A percentile compares a stretch with the other conserved stretches of the same genome.
Evolutionary conservation across 257 asterid genomes (phyloP).

Genomic region (Cordia subcordata): DNA sequence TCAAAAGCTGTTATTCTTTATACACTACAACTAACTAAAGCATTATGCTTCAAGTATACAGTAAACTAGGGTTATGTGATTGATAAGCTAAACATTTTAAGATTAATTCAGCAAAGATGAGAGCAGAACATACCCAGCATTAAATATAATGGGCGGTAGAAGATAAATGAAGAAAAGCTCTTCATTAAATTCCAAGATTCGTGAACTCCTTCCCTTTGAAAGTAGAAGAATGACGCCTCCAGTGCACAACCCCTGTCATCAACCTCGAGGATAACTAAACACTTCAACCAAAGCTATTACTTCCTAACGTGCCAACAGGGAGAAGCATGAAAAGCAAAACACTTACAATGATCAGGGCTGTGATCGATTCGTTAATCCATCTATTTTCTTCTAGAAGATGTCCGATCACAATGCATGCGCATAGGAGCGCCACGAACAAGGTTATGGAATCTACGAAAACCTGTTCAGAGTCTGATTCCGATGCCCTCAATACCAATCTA

Average conservation of each 20-base stretch:
- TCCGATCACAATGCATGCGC: conserved; percentile 57
- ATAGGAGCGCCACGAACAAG: conserved; percentile 48
- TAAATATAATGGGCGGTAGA: conserved; percentile 71
- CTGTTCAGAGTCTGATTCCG: background rate
- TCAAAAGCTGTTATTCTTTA: too few relatives aligned
- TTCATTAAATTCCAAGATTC: conserved; percentile 55
- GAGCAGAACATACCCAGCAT: conserved; percentile 48
- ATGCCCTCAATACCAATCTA: background rate
- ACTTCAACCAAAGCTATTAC: too few relatives aligned
- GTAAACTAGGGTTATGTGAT: background rate
- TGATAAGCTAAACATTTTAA: background rate
- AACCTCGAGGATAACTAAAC: background rate
- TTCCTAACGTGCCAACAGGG: too few relatives aligned
- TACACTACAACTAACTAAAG: too few relatives aligned
- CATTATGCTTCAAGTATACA: background rate
- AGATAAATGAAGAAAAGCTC: conserved; percentile 65
- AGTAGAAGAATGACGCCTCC: conserved; percentile 43
- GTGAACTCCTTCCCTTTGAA: conserved; percentile 56
- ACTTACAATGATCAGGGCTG: conserved; percentile 57
- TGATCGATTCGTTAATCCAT: conserved; percentile 59
- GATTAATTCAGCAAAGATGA: background rate
- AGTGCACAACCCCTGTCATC: conserved; percentile 47
- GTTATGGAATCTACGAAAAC: conserved; percentile 39
- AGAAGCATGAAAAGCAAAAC: too few relatives aligned
- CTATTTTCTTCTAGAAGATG: conserved; percentile 55